Base-by-base conservation (phyloP, 106 monocot species). In the Agapanthus africanus region DNA sequence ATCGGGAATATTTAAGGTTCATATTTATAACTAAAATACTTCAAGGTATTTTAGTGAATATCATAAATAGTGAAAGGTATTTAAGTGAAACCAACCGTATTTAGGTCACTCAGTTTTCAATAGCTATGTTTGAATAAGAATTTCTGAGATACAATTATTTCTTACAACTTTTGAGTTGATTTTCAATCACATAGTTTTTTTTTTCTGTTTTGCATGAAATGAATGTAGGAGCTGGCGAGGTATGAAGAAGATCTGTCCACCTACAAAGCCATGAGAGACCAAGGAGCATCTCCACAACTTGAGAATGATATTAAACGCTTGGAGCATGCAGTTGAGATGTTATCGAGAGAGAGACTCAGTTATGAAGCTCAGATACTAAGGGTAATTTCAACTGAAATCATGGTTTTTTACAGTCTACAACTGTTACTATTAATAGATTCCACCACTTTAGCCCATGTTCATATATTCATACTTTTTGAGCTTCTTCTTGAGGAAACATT, bases 291-390 rank as follows among this genome's bases (percentile, higher is more conserved):
- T 54, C 78, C 82, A 69, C 97, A 89, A 70, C 67, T 92, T 63
- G 97, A 92, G 59, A 76, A 78, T 39, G 87, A 92, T 79, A 90
- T 97, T 76, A 84, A 80, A 67, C 86, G 87, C 1, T 52, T 97
- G 37, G 97, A 97, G 73, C 89, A 87, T 66, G 82, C 81, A 63
- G 78, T 97, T 41, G 97, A 92, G 59, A 73, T 79, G 15, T 73
- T 84, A 66, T 79, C 89, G 65, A 88, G 87, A 59, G 82, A 92
- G 70, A 86, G 68, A 71, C 40, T 87, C 23, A 92, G 97, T 39
- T 82, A 84, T 83, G 97, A 97, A 87, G 91, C 92, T 77, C 97
- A 97, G 37, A 77, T 92, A 74, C 54, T 92, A 57, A 82, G 92
- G 74, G 97, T 97, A 74, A 40, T 81, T 37, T 49, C 16, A 11